Evolutionary conservation across 2,329 filamentous ascomycete genomes (phyloP).

Genomic region (Claviceps digitariae): DNA sequence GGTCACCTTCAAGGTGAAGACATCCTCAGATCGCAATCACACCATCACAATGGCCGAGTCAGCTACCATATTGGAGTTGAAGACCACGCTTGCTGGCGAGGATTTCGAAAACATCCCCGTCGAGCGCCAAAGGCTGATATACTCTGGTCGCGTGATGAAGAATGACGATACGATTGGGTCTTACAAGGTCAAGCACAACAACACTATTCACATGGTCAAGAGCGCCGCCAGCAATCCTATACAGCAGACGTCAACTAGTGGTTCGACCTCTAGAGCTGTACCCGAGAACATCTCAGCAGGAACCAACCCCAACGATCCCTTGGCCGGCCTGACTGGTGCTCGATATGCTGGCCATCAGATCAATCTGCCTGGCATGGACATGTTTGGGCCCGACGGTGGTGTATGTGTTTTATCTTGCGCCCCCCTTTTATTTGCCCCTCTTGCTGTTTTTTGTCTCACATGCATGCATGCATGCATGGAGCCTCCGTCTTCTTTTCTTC

Average conservation of each 20-base stretch:
- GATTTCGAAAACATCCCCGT: constrained; percentile 79
- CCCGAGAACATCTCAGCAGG: constrained; percentile 70
- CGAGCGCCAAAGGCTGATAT: constrained; percentile 88
- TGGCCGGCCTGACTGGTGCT: constrained; percentile 83
- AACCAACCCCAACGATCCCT: constrained; percentile 65
- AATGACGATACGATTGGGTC: constrained; percentile 72
- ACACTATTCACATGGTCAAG: constrained; percentile 94
- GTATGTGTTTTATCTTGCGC: constrained; percentile 42
- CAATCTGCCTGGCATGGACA: constrained; percentile 71
- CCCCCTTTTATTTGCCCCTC: neutral
- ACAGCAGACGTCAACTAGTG: constrained; percentile 26
- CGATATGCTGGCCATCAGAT: constrained; percentile 78
- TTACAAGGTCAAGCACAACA: constrained; percentile 92
- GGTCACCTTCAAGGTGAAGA: constrained; percentile 94
- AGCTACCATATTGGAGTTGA: constrained; percentile 72
- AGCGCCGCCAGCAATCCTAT: constrained; percentile 75
- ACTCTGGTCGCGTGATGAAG: constrained; percentile 93
- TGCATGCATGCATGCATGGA: neutral
- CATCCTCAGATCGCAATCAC: constrained; percentile 80
- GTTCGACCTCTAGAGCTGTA: constrained; percentile 32
- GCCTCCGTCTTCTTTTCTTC: too few relatives aligned
- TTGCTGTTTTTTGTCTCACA: too few relatives aligned
- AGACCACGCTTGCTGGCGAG: constrained; percentile 67
- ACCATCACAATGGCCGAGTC: constrained; percentile 65
- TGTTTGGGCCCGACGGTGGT: constrained; percentile 89